phyloP scores from a whole-genome alignment of 2,329 filamentous ascomycete species.

The Nothophoma quercina region DNA sequence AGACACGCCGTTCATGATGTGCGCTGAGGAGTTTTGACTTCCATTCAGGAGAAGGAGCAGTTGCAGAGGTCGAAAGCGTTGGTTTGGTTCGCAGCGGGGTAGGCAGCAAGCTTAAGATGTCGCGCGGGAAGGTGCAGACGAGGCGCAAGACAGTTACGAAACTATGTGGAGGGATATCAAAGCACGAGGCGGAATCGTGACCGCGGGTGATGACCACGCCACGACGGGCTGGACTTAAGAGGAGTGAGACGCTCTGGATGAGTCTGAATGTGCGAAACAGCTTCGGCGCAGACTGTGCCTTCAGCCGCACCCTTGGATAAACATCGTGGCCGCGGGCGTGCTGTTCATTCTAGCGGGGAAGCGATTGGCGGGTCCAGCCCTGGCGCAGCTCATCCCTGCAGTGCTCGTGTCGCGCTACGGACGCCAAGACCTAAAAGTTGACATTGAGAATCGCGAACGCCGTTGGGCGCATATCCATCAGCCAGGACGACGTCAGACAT shows the following conservation, averaged over 20 bases:
- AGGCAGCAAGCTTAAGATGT: constrained; percentile 21
- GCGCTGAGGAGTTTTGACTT: constrained; percentile 14
- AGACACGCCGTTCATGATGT: constrained; percentile 61
- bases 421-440: constrained; percentile 26
- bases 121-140: constrained; percentile 21
- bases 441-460: constrained; percentile 1
- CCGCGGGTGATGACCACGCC: constrained; percentile 13
- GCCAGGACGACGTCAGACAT: constrained; percentile 22
- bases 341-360: constrained; percentile 15
- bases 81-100: constrained; percentile 21
- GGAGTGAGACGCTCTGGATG: constrained; percentile 1
- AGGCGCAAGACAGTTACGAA: constrained; percentile 11
- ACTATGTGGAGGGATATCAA: background rate
- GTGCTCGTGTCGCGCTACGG: constrained; percentile 15
- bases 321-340: constrained; percentile 3
- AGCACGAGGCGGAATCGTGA: background rate
- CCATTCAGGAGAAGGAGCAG: constrained; percentile 28
- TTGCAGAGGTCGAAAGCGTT: constrained; percentile 7
- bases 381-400: constrained; percentile 21
- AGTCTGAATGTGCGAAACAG: background rate
- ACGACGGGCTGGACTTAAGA: constrained; percentile 6
- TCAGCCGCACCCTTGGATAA: constrained; percentile 19
- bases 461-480: constrained; percentile 15
- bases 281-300: background rate
- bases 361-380: constrained; percentile 4